Evolutionary conservation across 352 stramenopile genomes (phyloP), one percentile per base, ranked within the genome.

Genomic region (Phytophthora litchii): DNA sequence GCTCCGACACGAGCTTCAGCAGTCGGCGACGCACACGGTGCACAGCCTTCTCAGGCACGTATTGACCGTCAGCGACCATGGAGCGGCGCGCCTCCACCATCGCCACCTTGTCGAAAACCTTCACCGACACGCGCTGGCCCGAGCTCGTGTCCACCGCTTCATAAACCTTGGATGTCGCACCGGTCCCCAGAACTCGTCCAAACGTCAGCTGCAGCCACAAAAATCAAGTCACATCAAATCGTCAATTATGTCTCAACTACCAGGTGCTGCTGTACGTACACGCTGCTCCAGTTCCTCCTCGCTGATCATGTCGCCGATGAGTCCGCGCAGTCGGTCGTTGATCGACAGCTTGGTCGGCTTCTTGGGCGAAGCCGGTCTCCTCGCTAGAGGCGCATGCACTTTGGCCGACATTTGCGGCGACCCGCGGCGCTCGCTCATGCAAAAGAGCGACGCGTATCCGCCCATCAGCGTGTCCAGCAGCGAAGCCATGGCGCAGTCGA

Each of bases 81-180:
- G 85, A 94, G 34, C 83, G 67, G 7, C 85, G 78, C 50, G 80
- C 72, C 34, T 91, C 85, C 41, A 94, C 77, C 83, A 94, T 89
- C 34, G 76, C 50, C 10, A 78, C 83, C 69, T 94, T 94, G 70
- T 92, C 81, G 53, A 94, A 94, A 1, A 91, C 81, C 51, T 94
- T 94, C 27, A 94, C 70, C 0, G 85, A 86, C 4, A 94, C 80
- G 27, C 75, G 56, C 8, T 71, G 17, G 7, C 76, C 77, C 3
- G 78, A 80, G 3, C 12, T 29, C 4, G 74, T 76, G 45, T 92
- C 77, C 32, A 88, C 59, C 0, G 83, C 85, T 20, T 78, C 80
- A 27, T 80, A 92, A 31, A 94, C 85, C 52, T 88, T 91, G 35
- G 81, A 83, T 29, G 85, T 94, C 40, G 85, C 83, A 59, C 85